A percentile compares a stretch with the other conserved stretches of the same genome.
phyloP scores from a whole-genome alignment of 2,329 filamentous ascomycete genomes.

The Aciculosporium take region DNA sequence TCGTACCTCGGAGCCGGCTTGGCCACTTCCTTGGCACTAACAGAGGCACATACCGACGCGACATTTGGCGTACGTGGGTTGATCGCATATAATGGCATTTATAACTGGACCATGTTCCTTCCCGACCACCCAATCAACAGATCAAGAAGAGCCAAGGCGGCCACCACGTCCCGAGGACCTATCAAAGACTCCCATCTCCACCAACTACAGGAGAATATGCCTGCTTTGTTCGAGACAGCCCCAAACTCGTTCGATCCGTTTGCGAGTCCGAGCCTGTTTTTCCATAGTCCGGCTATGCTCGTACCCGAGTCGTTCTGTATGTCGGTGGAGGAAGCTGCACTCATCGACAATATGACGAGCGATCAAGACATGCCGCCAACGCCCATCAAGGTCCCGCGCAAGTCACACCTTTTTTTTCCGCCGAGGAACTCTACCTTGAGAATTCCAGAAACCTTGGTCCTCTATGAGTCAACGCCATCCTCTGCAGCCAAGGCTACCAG shows the following conservation, averaged over 20 bases:
- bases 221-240: conserved; percentile 33
- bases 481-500: conserved; percentile 3
- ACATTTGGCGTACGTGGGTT: conserved; percentile 37
- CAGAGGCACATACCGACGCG: conserved; percentile 31
- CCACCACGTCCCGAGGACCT: conserved; percentile 9
- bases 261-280: conserved; percentile 43
- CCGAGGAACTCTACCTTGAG: conserved; percentile 31
- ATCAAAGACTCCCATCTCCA: conserved; percentile 22
- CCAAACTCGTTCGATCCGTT: conserved; percentile 43
- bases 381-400: conserved; percentile 20
- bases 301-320: conserved; percentile 31
- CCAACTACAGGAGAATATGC: conserved; percentile 21
- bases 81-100: conserved; percentile 44
- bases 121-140: conserved; percentile 35
- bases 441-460: conserved; percentile 34
- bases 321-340: conserved; percentile 15
- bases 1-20: conserved; percentile 44
- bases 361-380: conserved; percentile 5
- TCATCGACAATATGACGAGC: conserved; percentile 13
- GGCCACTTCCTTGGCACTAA: conserved; percentile 42
- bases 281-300: conserved; percentile 35
- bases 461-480: conserved; percentile 26
- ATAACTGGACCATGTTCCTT: conserved; percentile 49
- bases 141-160: conserved; percentile 8
- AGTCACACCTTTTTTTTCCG: conserved; percentile 33